Base-by-base conservation (phyloP, 202 grass and related monocot species). In the Bolboschoenoplectus hybrid region DNA sequence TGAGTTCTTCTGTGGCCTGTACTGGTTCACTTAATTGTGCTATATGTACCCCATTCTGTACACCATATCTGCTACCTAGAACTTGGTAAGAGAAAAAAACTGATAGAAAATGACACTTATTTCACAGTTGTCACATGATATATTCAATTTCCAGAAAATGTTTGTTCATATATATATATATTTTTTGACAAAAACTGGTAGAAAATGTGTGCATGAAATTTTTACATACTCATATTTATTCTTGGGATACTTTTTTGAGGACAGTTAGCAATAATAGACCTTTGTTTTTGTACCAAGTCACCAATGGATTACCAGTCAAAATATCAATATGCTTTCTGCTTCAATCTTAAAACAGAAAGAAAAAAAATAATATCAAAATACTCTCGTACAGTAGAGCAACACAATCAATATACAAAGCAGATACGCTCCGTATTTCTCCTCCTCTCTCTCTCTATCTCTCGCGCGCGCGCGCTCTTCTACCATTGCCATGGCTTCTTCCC, bases 401-500 rank as follows among this genome's bases (percentile, higher is more conserved):
- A 11, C 63, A 36, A 38, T 38, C 35, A 58, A 7, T 19, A 20
- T 4, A 72, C 2, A 70, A 26, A 70, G 40, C 40, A 72, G 6
- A 75, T 51, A 5, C 36, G 3, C 41, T n/a, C 2, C 6, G 41
- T 55, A 57, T n/a, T 62, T 62, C 58, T 61, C 10, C 57, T 19
- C 20, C 58, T 19, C 58, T 5, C 43, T 5, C 2, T 19, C 57
- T 61, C 56, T n/a, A 2, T 45, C 40, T 10, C 41, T 19, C 7
- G 45, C 56, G 1, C 13, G 47, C 5, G 17, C 13, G 47, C 5
- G 17, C 41, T n/a, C 41, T 83, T 36, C 62, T 17, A 11, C 50
- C 64, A 84, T 84, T 17, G 6, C 50, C 64, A 84, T 84, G 81
- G 81, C 81, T 68, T 52, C 66, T 64, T 70, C 58, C 61, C 46